These are phyloP conservation scores for Russula emetica DNA, from an alignment of 768 basidiomycete species.

Conservation along the genomic window DNA sequence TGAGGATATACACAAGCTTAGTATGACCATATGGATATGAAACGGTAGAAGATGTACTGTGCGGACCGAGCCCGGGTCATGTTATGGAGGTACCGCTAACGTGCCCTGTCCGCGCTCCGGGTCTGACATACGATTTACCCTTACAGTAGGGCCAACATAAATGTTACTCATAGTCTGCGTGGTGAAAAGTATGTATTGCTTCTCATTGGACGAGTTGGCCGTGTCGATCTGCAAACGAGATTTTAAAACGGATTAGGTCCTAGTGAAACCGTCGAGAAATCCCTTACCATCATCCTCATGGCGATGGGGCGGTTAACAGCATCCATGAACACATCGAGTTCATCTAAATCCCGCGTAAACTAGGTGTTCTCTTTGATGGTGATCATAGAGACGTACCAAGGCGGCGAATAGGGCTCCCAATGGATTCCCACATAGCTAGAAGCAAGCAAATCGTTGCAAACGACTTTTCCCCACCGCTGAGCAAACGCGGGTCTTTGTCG, in stretches of 20 bases:
- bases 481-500: conserved; percentile 80
- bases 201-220: conserved; percentile 79
- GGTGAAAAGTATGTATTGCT: conserved; percentile 93
- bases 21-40: background rate
- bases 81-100: conserved; percentile 31
- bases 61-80: background rate
- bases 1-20: background rate
- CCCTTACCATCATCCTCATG: conserved; percentile 88
- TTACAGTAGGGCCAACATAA: conserved; percentile 60
- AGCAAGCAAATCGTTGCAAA: conserved; percentile 94
- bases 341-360: conserved; percentile 48
- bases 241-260: conserved; percentile 13
- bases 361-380: background rate
- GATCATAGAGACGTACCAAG: conserved; percentile 50
- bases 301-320: conserved; percentile 86
- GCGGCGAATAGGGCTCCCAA: conserved; percentile 90
- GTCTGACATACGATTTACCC: conserved; percentile 73
- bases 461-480: conserved; percentile 94
- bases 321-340: conserved; percentile 99
- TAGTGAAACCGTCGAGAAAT: background rate
- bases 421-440: conserved; percentile 93
- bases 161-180: conserved; percentile 89
- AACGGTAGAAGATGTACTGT: too few relatives aligned
- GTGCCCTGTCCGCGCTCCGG: conserved; percentile 62
- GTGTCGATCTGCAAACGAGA: conserved; percentile 69